Percentiles rank a stretch among this genome's conserved stretches.
Conservation (phyloP, 495 filamentous ascomycete genomes). For the Peziza echinospora region DNA sequence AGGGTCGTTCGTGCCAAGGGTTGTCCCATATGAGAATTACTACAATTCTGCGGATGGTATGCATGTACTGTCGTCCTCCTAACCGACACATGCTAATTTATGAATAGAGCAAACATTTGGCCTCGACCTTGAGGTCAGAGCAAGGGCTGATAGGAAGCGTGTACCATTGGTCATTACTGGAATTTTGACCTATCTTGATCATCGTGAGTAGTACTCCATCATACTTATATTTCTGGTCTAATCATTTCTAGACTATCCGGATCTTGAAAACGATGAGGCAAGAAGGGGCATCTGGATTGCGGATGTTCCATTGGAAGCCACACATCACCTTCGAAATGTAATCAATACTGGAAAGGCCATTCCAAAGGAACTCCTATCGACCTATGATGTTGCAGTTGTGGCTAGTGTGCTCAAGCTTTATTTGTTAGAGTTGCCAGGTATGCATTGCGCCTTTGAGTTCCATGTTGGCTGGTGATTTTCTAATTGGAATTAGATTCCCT, state of each 20-base stretch:
- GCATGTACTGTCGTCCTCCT: background rate
- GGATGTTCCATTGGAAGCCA: slow-evolving; percentile 68
- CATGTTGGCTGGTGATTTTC: too few relatives aligned
- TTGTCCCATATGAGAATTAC: slow-evolving; percentile 95
- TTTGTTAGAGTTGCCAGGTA: slow-evolving; percentile 84
- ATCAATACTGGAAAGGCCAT: slow-evolving; percentile 81
- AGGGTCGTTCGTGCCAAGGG: slow-evolving; percentile 70
- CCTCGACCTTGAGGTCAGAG: slow-evolving; percentile 85
- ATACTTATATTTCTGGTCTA: slow-evolving; percentile 8
- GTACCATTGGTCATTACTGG: slow-evolving; percentile 85
- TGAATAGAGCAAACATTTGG: slow-evolving; percentile 76
- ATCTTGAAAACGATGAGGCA: slow-evolving; percentile 91
- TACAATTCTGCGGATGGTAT: slow-evolving; percentile 82
- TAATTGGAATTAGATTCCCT: slow-evolving; percentile 46
- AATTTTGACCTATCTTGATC: slow-evolving; percentile 80
- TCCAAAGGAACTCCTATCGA: slow-evolving; percentile 49
- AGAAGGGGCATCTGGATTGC: slow-evolving; percentile 82
- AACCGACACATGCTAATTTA: slow-evolving; percentile 5
- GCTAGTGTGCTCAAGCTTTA: slow-evolving; percentile 90
- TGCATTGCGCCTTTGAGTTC: too few relatives aligned
- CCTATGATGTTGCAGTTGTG: slow-evolving; percentile 82
- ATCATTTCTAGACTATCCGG: slow-evolving; percentile 49
- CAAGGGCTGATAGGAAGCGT: slow-evolving; percentile 79
- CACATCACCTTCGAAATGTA: slow-evolving; percentile 57
- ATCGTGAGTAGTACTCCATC: slow-evolving; percentile 31